Conservation (phyloP, 73 alveolate species). For the Paramecium octaurelia region DNA sequence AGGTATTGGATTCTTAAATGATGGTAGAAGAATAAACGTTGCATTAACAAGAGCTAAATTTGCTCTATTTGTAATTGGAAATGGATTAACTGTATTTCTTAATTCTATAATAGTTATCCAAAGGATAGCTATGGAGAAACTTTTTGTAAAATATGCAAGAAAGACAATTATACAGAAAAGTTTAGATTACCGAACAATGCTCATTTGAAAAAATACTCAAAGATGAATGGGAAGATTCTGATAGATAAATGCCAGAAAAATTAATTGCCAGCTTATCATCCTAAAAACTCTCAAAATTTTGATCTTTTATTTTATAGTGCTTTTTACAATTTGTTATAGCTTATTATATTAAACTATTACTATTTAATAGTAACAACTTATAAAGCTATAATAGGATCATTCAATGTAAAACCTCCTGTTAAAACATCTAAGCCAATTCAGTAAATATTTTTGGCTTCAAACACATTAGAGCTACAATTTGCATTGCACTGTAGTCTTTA, state of each 20-base stretch:
- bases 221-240: not conserved
- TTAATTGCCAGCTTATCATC: not conserved
- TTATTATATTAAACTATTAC: not conserved
- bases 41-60: slow-evolving; percentile 84
- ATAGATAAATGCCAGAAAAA: not conserved
- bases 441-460: slow-evolving; percentile 17
- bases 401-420: not conserved
- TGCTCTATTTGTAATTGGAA: slow-evolving; percentile 76
- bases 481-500: not conserved
- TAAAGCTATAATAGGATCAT: not conserved
- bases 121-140: not conserved
- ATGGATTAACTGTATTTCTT: slow-evolving; percentile 64
- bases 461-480: not conserved
- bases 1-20: slow-evolving; percentile 68
- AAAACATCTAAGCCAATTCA: not conserved
- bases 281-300: not conserved
- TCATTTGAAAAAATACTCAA: not conserved
- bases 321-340: not conserved
- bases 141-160: not conserved
- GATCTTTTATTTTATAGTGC: not conserved
- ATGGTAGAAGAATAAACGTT: slow-evolving; percentile 80
- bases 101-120: not conserved
- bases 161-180: not conserved
- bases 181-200: not conserved
- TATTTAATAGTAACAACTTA: not conserved